Evolutionary conservation across 2,329 filamentous ascomycete species (phyloP).

Genomic region (Phyllachora maydis): DNA sequence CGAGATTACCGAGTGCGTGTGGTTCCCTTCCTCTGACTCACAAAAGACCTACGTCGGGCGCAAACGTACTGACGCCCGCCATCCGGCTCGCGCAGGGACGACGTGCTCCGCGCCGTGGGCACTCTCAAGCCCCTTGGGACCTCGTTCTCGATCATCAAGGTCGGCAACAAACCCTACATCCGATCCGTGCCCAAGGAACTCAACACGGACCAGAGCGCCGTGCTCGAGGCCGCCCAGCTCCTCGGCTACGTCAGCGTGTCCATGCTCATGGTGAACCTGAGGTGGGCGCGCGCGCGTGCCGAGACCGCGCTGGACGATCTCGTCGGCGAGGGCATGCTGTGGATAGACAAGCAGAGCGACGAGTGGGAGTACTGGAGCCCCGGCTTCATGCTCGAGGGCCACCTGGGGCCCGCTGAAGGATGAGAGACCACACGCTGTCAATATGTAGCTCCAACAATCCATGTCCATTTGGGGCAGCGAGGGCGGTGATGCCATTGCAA

Average conservation of each 20-base stretch:
- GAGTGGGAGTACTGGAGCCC: conserved; percentile 94
- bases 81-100: conserved; percentile 44
- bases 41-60: neutral
- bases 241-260: conserved; percentile 77
- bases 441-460: no score
- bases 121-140: conserved; percentile 75
- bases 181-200: conserved; percentile 87
- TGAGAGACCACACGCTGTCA: no score
- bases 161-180: conserved; percentile 74
- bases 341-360: conserved; percentile 64
- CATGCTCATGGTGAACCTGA: conserved; percentile 72
- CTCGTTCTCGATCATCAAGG: conserved; percentile 65
- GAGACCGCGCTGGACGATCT: conserved; percentile 81
- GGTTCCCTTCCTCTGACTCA: neutral
- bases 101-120: conserved; percentile 74
- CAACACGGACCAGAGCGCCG: conserved; percentile 81
- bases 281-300: conserved; percentile 70
- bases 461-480: no score
- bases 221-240: conserved; percentile 78
- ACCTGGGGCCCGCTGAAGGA: no score
- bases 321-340: conserved; percentile 72
- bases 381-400: conserved; percentile 39
- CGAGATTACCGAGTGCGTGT: conserved; percentile 53
- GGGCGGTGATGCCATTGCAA: no score
- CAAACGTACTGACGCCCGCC: neutral